phyloP scores from a whole-genome alignment of 495 filamentous ascomycete genomes.

The Aspergillus indologenus region DNA sequence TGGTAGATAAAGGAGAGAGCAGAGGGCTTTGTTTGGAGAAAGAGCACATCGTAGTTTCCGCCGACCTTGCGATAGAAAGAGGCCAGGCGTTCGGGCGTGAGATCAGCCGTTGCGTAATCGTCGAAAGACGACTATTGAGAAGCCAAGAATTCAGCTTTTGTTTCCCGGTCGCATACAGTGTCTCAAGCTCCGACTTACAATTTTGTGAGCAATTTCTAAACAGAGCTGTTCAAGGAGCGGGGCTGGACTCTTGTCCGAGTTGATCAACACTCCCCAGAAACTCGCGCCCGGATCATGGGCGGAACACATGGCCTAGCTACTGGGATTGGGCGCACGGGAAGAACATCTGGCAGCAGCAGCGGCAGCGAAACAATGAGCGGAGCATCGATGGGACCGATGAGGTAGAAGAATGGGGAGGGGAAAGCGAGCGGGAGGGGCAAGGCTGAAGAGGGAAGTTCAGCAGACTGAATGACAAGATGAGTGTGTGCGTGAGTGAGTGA shows the following conservation, averaged over 20 bases:
- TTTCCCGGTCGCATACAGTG: conserved; percentile 3
- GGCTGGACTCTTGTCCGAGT: conserved; percentile 72
- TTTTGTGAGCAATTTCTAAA: conserved; percentile 71
- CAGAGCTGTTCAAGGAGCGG: conserved; percentile 74
- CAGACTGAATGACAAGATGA: background rate
- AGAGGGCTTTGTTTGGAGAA: conserved; percentile 69
- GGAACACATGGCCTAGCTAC: conserved; percentile 31
- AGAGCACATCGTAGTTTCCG: conserved; percentile 85
- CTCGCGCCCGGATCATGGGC: conserved; percentile 22
- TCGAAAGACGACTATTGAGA: conserved; percentile 54
- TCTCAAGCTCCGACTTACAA: conserved; percentile 57
- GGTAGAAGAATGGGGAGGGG: conserved; percentile 5
- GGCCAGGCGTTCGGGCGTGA: conserved; percentile 81
- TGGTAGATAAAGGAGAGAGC: conserved; percentile 90
- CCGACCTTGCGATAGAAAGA: conserved; percentile 85
- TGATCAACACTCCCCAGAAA: conserved; percentile 85
- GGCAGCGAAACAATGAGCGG: conserved; percentile 8
- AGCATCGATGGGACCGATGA: conserved; percentile 13
- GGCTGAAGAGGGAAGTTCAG: conserved; percentile 2
- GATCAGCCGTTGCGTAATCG: conserved; percentile 56
- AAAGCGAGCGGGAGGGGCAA: conserved; percentile 7
- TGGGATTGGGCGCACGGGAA: conserved; percentile 18
- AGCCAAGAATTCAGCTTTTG: conserved; percentile 10
- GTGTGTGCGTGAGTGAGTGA: background rate
- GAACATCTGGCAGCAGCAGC: conserved; percentile 27